Conservation (phyloP, 2,329 filamentous ascomycete species). For the Sclerotiophoma versabilis region DNA sequence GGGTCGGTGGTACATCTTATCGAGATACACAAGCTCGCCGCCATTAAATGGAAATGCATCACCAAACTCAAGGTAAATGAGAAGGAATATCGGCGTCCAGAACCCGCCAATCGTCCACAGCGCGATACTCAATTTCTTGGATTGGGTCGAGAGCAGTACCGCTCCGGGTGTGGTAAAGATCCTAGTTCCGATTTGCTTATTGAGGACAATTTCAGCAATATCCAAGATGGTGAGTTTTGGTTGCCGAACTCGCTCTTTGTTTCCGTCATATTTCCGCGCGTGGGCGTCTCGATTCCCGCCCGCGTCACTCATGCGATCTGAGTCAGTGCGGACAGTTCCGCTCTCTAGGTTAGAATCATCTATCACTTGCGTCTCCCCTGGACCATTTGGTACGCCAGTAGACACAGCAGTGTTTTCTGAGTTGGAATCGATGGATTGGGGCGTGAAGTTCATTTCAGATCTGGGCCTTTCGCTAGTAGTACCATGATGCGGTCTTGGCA, state of each 20-base stretch:
- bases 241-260: neutral
- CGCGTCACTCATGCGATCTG: neutral
- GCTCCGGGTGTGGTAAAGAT: constrained; percentile 59
- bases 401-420: neutral
- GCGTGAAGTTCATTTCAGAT: neutral
- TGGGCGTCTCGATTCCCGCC: neutral
- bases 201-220: constrained; percentile 18
- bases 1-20: neutral
- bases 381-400: neutral
- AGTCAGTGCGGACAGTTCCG: neutral
- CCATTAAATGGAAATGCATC: constrained; percentile 56
- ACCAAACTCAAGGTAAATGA: constrained; percentile 59
- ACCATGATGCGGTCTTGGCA: no score
- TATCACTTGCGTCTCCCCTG: neutral
- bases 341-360: neutral
- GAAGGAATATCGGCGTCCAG: constrained; percentile 55
- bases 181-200: constrained; percentile 53
- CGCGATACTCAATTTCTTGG: constrained; percentile 50
- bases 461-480: neutral
- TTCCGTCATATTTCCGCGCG: neutral
- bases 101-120: constrained; percentile 59
- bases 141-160: constrained; percentile 53
- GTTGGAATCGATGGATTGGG: neutral
- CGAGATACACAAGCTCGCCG: constrained; percentile 54
- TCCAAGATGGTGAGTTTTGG: constrained; percentile 17